Percentiles rank a stretch among this genome's conserved stretches.
Conservation (phyloP, 2,329 filamentous ascomycete genomes). For the Sporothrix globosa region DNA sequence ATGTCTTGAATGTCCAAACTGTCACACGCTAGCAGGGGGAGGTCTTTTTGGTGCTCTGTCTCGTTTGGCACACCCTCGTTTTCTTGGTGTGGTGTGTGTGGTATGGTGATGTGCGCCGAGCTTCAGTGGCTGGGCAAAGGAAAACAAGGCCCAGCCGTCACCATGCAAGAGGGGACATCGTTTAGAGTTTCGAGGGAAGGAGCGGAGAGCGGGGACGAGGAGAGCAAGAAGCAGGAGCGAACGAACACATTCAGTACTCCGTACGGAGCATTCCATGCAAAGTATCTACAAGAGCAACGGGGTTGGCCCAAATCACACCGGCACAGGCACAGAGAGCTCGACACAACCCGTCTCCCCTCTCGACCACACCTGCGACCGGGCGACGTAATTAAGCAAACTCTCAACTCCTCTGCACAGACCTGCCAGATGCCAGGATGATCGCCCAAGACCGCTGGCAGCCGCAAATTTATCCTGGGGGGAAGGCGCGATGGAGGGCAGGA, state of each 20-base stretch:
- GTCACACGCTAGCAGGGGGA: conserved; percentile 2
- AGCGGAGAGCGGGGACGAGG: neutral
- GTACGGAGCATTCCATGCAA: no score
- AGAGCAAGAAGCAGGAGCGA: neutral
- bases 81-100: neutral
- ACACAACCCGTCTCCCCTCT: no score
- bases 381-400: neutral
- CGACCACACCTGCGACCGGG: no score
- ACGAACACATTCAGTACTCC: no score
- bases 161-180: no score
- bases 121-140: neutral
- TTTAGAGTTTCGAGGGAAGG: no score
- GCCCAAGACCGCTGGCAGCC: conserved; percentile 17
- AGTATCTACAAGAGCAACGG: no score
- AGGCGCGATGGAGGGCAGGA: neutral
- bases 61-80: neutral
- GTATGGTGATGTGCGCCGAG: neutral
- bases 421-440: neutral
- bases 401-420: conserved; percentile 20
- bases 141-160: neutral
- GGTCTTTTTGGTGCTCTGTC: neutral
- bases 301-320: neutral
- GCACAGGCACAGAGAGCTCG: neutral
- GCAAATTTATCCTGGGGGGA: neutral
- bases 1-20: neutral